These are phyloP conservation scores for Gonium pectorale DNA, from an alignment of 139 green algal species.

Conservation along the genomic window DNA sequence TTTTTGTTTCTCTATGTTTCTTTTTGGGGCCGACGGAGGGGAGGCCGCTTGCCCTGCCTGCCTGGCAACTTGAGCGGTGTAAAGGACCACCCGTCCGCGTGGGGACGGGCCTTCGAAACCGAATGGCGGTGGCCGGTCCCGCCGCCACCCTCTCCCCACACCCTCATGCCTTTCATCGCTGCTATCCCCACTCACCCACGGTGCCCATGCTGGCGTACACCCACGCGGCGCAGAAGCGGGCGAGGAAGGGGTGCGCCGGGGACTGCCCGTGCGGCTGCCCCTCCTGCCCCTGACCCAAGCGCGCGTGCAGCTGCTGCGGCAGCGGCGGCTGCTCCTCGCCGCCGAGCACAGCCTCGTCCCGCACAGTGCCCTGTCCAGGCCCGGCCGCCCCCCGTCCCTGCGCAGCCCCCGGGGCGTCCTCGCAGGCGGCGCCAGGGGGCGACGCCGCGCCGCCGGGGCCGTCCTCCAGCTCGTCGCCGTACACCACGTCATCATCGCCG, in stretches of 20 bases:
- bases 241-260: slow-evolving; percentile 62
- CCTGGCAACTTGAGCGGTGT: too few species aligned
- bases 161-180: background rate
- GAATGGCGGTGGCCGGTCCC: background rate
- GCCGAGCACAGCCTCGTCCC: too few species aligned
- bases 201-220: slow-evolving; percentile 83
- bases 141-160: background rate
- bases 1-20: too few species aligned
- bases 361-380: too few species aligned
- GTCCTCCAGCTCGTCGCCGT: slow-evolving; percentile 13
- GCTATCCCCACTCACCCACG: slow-evolving; percentile 45
- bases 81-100: too few species aligned
- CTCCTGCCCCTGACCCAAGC: background rate
- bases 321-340: background rate
- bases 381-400: too few species aligned
- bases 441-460: background rate
- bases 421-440: too few species aligned
- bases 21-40: too few species aligned
- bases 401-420: too few species aligned
- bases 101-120: too few species aligned
- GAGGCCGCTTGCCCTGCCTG: too few species aligned
- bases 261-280: background rate
- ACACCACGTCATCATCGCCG: background rate
- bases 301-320: background rate
- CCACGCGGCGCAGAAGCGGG: slow-evolving; percentile 74